Conservation (phyloP, 805 yeast genomes). For the Cyberlindnera mycetangii region DNA sequence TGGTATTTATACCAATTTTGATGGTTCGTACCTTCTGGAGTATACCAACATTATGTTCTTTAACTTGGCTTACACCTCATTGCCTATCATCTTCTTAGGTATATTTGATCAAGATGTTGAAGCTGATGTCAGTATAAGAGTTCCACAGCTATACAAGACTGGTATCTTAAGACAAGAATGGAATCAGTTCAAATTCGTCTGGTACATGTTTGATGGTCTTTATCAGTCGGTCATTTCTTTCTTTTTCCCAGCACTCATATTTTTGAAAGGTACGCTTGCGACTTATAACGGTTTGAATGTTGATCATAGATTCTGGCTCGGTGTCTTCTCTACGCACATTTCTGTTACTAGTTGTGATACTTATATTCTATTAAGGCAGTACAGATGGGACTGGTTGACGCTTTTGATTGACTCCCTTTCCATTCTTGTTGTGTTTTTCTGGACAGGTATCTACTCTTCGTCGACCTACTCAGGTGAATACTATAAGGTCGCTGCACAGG, state of each 20-base stretch:
- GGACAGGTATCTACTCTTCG: slow-evolving; percentile 80
- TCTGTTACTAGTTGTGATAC: slow-evolving; percentile 64
- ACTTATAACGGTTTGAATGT: slow-evolving; percentile 51
- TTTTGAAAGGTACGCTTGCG: slow-evolving; percentile 40
- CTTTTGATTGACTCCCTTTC: slow-evolving; percentile 54
- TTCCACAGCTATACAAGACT: slow-evolving; percentile 70
- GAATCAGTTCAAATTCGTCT: slow-evolving; percentile 63
- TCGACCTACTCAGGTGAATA: slow-evolving; percentile 49
- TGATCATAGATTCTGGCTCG: slow-evolving; percentile 73
- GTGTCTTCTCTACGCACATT: slow-evolving; percentile 60
- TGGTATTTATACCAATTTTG: slow-evolving; percentile 70
- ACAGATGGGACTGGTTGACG: slow-evolving; percentile 81
- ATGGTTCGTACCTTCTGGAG: slow-evolving; percentile 77
- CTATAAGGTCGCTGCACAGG: slow-evolving; percentile 60
- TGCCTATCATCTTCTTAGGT: slow-evolving; percentile 76
- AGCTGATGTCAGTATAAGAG: slow-evolving; percentile 62
- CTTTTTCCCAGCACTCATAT: slow-evolving; percentile 69
- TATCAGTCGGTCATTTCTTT: slow-evolving; percentile 72
- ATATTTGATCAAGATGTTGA: slow-evolving; percentile 79
- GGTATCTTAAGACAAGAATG: slow-evolving; percentile 76
- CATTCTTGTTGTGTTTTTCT: slow-evolving; percentile 56
- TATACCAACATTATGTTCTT: slow-evolving; percentile 78
- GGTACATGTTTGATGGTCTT: slow-evolving; percentile 74
- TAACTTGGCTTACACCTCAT: slow-evolving; percentile 78
- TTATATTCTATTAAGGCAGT: slow-evolving; percentile 64